Percentiles rank a stretch among this genome's conserved stretches.
phyloP scores from a whole-genome alignment of 805 yeast species.

The Yamadazyma sp. region DNA sequence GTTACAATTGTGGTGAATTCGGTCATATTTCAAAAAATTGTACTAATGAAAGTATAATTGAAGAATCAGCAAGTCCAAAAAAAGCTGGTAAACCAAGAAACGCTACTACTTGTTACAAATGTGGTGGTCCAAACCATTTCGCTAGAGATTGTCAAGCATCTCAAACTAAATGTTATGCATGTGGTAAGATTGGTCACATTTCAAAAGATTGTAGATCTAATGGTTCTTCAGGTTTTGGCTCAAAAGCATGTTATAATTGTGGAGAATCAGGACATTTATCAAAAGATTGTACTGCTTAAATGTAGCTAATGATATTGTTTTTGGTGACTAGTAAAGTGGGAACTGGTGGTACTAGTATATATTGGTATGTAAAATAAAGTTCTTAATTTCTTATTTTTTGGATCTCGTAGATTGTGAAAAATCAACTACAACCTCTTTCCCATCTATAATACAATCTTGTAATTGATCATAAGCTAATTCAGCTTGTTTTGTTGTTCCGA shows the following conservation, averaged over 20 bases:
- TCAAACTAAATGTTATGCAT: slow-evolving; percentile 78
- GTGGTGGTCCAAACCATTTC: slow-evolving; percentile 91
- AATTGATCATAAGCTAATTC: slow-evolving; percentile 62
- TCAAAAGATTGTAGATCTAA: slow-evolving; percentile 74
- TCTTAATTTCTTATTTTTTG: too few relatives aligned
- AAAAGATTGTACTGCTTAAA: slow-evolving; percentile 53
- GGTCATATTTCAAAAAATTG: slow-evolving; percentile 87
- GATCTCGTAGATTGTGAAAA: slow-evolving; percentile 52
- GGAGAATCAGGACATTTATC: slow-evolving; percentile 85
- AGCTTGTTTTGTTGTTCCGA: slow-evolving; percentile 43
- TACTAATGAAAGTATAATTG: slow-evolving; percentile 21
- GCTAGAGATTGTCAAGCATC: slow-evolving; percentile 86
- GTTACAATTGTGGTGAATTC: slow-evolving; percentile 55
- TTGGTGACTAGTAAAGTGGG: too few relatives aligned
- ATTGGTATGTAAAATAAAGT: background rate
- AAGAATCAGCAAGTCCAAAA: background rate
- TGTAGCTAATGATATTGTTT: too few relatives aligned
- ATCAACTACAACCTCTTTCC: slow-evolving; percentile 61
- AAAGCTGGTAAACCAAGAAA: slow-evolving; percentile 22
- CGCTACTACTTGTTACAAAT: slow-evolving; percentile 71
- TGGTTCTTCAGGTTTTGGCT: slow-evolving; percentile 39
- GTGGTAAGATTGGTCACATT: slow-evolving; percentile 88
- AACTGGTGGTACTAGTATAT: slow-evolving; percentile 3
- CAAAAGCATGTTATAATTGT: slow-evolving; percentile 70
- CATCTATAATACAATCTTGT: slow-evolving; percentile 61